A percentile compares a stretch with the other conserved stretches of the same genome.
phyloP scores from a whole-genome alignment of 345 rosid species.

The Citrus mangshanensis region DNA sequence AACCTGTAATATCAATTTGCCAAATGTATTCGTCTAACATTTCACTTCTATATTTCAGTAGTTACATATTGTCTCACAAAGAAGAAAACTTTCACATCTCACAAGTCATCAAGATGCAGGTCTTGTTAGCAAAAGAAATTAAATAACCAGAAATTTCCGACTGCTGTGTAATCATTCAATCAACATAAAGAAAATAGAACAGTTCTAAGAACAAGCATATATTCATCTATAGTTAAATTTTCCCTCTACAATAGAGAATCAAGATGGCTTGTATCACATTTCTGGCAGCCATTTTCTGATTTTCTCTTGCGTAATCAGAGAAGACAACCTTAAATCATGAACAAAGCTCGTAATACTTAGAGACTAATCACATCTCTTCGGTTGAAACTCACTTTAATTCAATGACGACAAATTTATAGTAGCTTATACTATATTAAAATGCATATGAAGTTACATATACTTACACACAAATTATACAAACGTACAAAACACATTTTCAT shows the following conservation, averaged over 20 bases:
- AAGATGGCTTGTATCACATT: not conserved
- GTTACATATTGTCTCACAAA: not conserved
- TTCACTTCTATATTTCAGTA: not conserved
- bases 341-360: not conserved
- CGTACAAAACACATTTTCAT: constrained; percentile 12
- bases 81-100: not conserved
- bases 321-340: not conserved
- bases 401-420: not conserved
- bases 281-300: not conserved
- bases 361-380: not conserved
- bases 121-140: too few relatives aligned
- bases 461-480: constrained; percentile 9
- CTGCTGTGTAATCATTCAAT: not conserved
- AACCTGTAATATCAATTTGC: not conserved
- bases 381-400: not conserved
- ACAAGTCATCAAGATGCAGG: not conserved
- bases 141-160: not conserved
- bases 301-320: not conserved
- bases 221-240: not conserved
- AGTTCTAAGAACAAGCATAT: not conserved
- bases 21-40: not conserved
- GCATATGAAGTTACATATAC: not conserved
- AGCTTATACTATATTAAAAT: not conserved
- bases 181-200: not conserved
- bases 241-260: not conserved